Evolutionary conservation across 257 asterid genomes (phyloP).

Genomic region (Catharanthus roseus): DNA sequence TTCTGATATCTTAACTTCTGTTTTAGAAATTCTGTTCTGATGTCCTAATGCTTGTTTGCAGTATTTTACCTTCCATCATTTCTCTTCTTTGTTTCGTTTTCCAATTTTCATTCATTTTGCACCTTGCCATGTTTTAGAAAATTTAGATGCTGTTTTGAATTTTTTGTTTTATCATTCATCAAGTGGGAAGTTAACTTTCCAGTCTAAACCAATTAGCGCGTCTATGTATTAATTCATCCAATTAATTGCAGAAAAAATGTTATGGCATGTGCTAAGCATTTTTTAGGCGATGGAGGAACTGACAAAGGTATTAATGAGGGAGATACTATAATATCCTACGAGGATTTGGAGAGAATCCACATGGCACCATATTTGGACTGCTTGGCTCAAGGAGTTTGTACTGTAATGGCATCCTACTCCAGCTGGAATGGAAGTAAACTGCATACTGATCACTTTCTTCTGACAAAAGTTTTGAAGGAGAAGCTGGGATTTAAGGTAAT

Average conservation of each 20-base stretch:
- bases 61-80: not conserved
- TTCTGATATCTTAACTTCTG: not conserved
- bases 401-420: slow-evolving; percentile 83
- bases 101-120: not conserved
- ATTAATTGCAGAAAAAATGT: slow-evolving; percentile 58
- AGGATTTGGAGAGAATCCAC: slow-evolving; percentile 70
- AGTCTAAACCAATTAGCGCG: slow-evolving; percentile 17
- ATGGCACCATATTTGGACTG: slow-evolving; percentile 74
- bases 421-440: slow-evolving; percentile 76
- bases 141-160: not conserved
- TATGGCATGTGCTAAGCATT: slow-evolving; percentile 90
- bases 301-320: slow-evolving; percentile 73
- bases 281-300: slow-evolving; percentile 90
- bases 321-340: slow-evolving; percentile 52
- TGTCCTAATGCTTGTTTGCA: not conserved
- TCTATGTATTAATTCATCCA: slow-evolving; percentile 14
- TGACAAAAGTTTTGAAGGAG: slow-evolving; percentile 69
- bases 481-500: slow-evolving; percentile 86
- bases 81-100: not conserved
- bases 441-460: slow-evolving; percentile 51
- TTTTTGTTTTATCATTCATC: not conserved
- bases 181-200: slow-evolving; percentile 9
- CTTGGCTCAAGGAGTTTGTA: slow-evolving; percentile 72
- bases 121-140: not conserved
- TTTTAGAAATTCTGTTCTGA: not conserved